These are phyloP conservation scores for Pythium rishiriense DNA, from an alignment of 352 stramenopile species.

Conservation along the genomic window DNA sequence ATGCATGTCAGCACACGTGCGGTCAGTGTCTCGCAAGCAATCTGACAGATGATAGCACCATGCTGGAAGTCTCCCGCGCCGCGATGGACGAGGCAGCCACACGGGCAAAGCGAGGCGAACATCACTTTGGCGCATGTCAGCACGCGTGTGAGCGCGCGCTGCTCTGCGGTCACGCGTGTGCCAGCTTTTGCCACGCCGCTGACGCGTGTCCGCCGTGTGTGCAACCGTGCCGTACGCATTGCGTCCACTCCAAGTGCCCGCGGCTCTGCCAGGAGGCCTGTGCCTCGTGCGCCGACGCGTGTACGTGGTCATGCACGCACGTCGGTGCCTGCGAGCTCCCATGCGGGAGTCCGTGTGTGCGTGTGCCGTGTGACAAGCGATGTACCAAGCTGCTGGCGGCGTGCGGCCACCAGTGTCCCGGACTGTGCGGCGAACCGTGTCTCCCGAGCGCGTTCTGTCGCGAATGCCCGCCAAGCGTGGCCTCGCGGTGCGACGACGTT, in stretches of 20 bases:
- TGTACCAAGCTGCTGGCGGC: constrained; percentile 43
- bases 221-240: constrained; percentile 48
- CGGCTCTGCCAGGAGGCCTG: constrained; percentile 50
- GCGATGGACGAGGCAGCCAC: constrained; percentile 33
- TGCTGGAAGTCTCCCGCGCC: not conserved
- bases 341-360: constrained; percentile 53
- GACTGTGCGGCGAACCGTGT: constrained; percentile 77
- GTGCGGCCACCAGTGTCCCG: constrained; percentile 78
- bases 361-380: constrained; percentile 44
- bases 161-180: constrained; percentile 66
- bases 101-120: constrained; percentile 30
- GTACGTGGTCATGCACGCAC: constrained; percentile 73
- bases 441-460: constrained; percentile 52
- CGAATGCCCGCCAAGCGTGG: constrained; percentile 39
- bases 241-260: constrained; percentile 60
- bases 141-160: constrained; percentile 64
- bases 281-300: constrained; percentile 69
- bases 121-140: constrained; percentile 37
- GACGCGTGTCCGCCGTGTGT: constrained; percentile 56
- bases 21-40: constrained; percentile 37
- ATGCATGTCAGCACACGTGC: constrained; percentile 43
- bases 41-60: constrained; percentile 12
- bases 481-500: constrained; percentile 34
- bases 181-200: constrained; percentile 50
- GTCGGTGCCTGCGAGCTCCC: constrained; percentile 51